These are phyloP conservation scores for Aspergillus campestris DNA, from an alignment of 495 filamentous ascomycete species.

Conservation along the genomic window DNA sequence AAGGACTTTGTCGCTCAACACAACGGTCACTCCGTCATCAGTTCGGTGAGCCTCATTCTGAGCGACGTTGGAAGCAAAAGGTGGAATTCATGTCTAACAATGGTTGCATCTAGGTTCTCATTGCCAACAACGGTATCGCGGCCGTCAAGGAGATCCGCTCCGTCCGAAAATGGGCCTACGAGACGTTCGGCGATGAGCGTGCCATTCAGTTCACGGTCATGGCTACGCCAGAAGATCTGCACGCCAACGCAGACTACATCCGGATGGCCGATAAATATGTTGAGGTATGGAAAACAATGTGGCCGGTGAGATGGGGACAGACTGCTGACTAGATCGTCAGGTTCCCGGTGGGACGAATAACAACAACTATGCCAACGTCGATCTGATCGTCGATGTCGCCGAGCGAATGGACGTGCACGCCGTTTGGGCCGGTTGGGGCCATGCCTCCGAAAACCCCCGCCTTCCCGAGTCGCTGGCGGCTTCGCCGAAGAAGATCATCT, in stretches of 20 bases:
- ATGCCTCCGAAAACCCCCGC: conserved; percentile 97
- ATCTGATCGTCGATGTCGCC: conserved; percentile 98
- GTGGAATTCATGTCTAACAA: neutral
- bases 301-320: neutral
- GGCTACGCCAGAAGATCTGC: conserved; percentile 98
- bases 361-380: conserved; percentile 99
- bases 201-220: conserved; percentile 99
- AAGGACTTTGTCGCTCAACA: conserved; percentile 90
- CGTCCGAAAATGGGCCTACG: conserved; percentile 99
- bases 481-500: conserved; percentile 95
- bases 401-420: conserved; percentile 97
- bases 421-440: conserved; percentile 99
- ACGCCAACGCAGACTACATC: conserved; percentile 98
- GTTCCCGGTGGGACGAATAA: conserved; percentile 99
- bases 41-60: conserved; percentile 58
- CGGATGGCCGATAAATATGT: conserved; percentile 99
- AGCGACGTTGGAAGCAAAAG: neutral
- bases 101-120: conserved; percentile 64
- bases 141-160: conserved; percentile 98
- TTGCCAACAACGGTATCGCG: conserved; percentile 99
- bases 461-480: conserved; percentile 91
- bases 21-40: conserved; percentile 95
- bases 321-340: conserved; percentile 6
- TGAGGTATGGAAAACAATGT: conserved; percentile 49
- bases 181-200: conserved; percentile 95